Evolutionary conservation across 139 green algal genomes (phyloP).

Genomic region (Haematococcus lacustris): DNA sequence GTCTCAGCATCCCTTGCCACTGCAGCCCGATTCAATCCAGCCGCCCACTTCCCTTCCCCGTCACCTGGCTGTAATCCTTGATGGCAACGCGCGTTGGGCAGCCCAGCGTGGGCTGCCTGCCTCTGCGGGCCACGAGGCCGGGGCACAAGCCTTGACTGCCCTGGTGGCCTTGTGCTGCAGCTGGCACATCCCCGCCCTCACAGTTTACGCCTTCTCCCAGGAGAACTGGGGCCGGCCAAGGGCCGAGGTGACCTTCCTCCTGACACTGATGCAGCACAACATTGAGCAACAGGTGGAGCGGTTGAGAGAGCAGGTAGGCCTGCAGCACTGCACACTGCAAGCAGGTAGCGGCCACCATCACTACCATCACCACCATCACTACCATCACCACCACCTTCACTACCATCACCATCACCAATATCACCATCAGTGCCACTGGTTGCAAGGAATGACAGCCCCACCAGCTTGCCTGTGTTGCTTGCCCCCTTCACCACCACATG

Average conservation of each 20-base stretch:
- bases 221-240: slow-evolving; percentile 69
- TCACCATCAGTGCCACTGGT: neutral
- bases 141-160: slow-evolving; percentile 37
- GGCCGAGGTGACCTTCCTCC: slow-evolving; percentile 57
- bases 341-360: neutral
- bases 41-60: too few species aligned
- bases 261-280: slow-evolving; percentile 47
- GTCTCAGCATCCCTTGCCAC: too few species aligned
- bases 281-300: neutral
- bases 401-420: neutral
- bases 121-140: slow-evolving; percentile 40
- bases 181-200: slow-evolving; percentile 58
- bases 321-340: too few species aligned
- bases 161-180: slow-evolving; percentile 30
- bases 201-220: slow-evolving; percentile 60
- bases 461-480: too few species aligned
- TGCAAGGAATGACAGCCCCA: neutral
- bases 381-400: neutral
- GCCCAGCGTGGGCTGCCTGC: slow-evolving; percentile 11
- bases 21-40: too few species aligned
- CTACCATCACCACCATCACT: neutral
- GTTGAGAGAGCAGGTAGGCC: neutral
- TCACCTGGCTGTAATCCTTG: slow-evolving; percentile 76
- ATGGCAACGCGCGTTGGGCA: slow-evolving; percentile 70
- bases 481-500: too few species aligned